These are phyloP conservation scores for Cichorium intybus DNA, from an alignment of 140 eudicot species.

Conservation along the genomic window DNA sequence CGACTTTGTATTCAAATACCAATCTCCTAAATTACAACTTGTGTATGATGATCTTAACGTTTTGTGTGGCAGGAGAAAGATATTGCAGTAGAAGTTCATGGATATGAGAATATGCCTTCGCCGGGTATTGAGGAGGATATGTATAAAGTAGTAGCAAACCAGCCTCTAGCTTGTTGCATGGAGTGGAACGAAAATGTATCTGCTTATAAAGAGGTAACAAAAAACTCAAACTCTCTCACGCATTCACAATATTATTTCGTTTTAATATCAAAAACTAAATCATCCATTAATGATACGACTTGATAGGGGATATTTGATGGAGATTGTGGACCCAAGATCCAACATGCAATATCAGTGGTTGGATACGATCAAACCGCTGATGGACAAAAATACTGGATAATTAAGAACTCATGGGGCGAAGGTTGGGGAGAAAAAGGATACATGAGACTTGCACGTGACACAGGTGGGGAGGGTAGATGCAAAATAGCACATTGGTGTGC, in stretches of 20 bases:
- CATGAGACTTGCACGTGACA: slow-evolving; percentile 56
- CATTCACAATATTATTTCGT: no score
- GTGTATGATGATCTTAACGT: no score
- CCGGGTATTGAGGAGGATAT: slow-evolving; percentile 45
- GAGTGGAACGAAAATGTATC: slow-evolving; percentile 46
- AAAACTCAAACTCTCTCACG: not conserved
- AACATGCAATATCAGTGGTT: slow-evolving; percentile 64
- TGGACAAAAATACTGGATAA: slow-evolving; percentile 70
- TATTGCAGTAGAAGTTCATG: slow-evolving; percentile 51
- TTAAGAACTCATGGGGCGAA: slow-evolving; percentile 78
- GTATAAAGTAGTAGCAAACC: slow-evolving; percentile 60
- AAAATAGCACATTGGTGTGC: slow-evolving; percentile 71
- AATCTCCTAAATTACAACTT: no score
- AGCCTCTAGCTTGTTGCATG: slow-evolving; percentile 58
- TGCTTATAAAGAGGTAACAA: slow-evolving; percentile 56
- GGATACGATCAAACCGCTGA: slow-evolving; percentile 56
- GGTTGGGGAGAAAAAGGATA: slow-evolving; percentile 80
- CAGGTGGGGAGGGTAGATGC: slow-evolving; percentile 48
- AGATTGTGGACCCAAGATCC: slow-evolving; percentile 34
- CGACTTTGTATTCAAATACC: no score
- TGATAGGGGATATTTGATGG: slow-evolving; percentile 52
- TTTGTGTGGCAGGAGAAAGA: no score
- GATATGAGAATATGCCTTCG: slow-evolving; percentile 46
- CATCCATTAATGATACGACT: not conserved
- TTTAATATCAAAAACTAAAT: no score